Base-by-base conservation (phyloP, 2,329 filamentous ascomycete species). In the Ophiostoma sp. region DNA sequence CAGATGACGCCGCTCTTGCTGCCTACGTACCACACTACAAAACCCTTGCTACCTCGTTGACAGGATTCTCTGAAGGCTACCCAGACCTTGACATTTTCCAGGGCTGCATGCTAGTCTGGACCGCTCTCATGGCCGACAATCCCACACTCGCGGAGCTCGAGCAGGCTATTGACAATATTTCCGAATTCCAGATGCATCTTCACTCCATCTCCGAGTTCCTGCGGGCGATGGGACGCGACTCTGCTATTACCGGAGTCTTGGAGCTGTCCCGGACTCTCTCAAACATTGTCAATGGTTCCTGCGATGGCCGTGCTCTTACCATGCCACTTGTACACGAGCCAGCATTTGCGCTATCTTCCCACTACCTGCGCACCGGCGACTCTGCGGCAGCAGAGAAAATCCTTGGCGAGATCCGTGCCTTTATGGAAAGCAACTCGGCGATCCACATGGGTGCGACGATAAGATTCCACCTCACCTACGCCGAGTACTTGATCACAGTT, bases 401-500 rank as follows among this genome's bases (percentile, higher is more conserved):
- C 0, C 81, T 97, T 16, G 81, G 83, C 0, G 82, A 84, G 67
- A 86, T 87, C 3, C 83, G 87, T 71, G 77, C 79, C 27, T 81
- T 84, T 18, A 71, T 80, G 8, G 73, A 79, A 66, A 75, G 78
- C n/a, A 74, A 74, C 0, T 70, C 76, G 4, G 27, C 38, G 1
- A 63, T 63, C 8, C 65, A 77, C 3, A 77, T 80, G 2, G 75
- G 75, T 12, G 79, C 80, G 5, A 72, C 81, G 27, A 81, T 81
- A 9, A 77, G 78, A 16, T 89, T 89, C 76, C 85, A 93, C 72
- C 78, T 97, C 6, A 86, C 87, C 0, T 87, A 88, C 70, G 88
- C 90, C 0, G 91, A 96, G 75, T 92, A 93, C 75, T 81, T 89
- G 41, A 80, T 93, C 18, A 84, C 85, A 1, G 84, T 88, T 12